phyloP scores from a whole-genome alignment of 2,329 filamentous ascomycete species.

The Pseudopyrenochaeta lycopersici region DNA sequence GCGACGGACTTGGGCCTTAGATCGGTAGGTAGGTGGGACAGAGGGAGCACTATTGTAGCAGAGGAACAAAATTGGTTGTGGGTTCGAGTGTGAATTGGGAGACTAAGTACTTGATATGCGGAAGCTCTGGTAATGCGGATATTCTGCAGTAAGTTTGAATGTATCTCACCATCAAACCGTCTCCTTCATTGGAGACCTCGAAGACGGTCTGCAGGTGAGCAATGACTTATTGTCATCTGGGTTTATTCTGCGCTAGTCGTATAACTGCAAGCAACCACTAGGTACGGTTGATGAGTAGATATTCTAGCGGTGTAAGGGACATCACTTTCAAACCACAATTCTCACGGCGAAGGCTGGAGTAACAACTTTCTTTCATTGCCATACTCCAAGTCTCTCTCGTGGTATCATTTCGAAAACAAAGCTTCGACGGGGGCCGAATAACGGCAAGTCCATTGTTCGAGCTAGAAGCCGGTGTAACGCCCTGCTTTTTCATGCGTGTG shows the following conservation, averaged over 20 bases:
- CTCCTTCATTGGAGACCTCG: slow-evolving; percentile 69
- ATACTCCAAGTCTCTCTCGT: slow-evolving; percentile 35
- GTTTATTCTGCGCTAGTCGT: slow-evolving; percentile 88
- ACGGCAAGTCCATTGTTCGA: slow-evolving; percentile 49
- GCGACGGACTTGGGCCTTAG: no score
- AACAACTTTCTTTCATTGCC: slow-evolving; percentile 33
- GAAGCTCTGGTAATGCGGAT: background rate
- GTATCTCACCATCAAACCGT: slow-evolving; percentile 89
- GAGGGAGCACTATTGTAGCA: no score
- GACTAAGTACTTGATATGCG: background rate
- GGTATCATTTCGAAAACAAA: slow-evolving; percentile 44
- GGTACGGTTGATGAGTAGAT: slow-evolving; percentile 83
- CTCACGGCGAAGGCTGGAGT: slow-evolving; percentile 35
- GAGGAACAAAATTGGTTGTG: no score
- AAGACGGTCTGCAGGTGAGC: slow-evolving; percentile 85
- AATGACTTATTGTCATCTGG: slow-evolving; percentile 59
- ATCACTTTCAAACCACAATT: slow-evolving; percentile 20
- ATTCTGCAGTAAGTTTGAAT: slow-evolving; percentile 50
- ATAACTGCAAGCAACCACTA: slow-evolving; percentile 85
- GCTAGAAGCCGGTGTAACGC: slow-evolving; percentile 49
- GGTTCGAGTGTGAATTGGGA: background rate
- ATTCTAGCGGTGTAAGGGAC: slow-evolving; percentile 71
- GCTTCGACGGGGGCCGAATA: slow-evolving; percentile 42
- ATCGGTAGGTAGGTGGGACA: no score
- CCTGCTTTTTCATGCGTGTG: slow-evolving; percentile 47